phyloP scores from a whole-genome alignment of 2,329 filamentous ascomycete species.

The Reticulascus tulasneorum region DNA sequence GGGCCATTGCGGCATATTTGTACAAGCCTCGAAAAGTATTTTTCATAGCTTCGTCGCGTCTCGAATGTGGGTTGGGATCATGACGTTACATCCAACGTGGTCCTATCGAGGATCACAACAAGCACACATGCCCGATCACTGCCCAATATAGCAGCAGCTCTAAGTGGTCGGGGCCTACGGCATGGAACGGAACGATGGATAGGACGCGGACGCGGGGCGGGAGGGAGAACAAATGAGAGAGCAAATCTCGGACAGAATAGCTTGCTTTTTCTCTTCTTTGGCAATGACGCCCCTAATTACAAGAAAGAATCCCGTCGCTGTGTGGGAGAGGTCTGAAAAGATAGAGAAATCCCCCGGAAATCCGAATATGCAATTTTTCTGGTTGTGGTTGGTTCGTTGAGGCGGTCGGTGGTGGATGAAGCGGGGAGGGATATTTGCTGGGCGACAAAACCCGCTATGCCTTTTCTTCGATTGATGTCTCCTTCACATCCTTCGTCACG shows the following conservation, averaged over 20 bases:
- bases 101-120: slow-evolving; percentile 5
- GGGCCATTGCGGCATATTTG: no score
- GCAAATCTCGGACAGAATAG: no score
- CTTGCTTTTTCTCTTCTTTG: no score
- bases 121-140: slow-evolving; percentile 11
- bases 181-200: background rate
- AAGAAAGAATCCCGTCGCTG: no score
- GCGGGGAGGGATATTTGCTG: no score
- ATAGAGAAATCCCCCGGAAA: slow-evolving; percentile 9
- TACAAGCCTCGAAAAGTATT: background rate
- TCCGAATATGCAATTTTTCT: no score
- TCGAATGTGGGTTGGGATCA: slow-evolving; percentile 1
- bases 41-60: background rate
- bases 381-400: no score
- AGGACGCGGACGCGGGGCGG: slow-evolving; percentile 6
- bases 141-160: slow-evolving; percentile 5
- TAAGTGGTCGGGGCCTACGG: background rate
- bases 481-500: slow-evolving; percentile 47
- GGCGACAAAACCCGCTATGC: no score
- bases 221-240: no score
- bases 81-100: slow-evolving; percentile 1
- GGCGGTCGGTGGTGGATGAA: no score
- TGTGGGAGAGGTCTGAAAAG: slow-evolving; percentile 8
- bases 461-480: slow-evolving; percentile 49
- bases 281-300: slow-evolving; percentile 11